A percentile compares a stretch with the other conserved stretches of the same genome.
These are phyloP conservation scores for Termitomyces bulborhizus DNA, from an alignment of 768 basidiomycete species.

Conservation along the genomic window DNA sequence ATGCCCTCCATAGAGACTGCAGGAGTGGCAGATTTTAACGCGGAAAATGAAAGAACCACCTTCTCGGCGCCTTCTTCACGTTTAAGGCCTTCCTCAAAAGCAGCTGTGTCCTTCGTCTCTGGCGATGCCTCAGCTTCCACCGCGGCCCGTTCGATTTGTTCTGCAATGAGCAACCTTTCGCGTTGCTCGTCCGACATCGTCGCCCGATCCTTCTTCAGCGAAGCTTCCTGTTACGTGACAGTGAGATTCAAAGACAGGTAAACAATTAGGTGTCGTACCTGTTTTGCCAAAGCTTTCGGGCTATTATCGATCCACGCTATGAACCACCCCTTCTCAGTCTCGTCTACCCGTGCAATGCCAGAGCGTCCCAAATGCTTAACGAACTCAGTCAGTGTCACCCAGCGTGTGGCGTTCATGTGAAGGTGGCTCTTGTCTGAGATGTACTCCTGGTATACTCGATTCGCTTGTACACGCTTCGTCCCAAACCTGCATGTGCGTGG, in stretches of 20 bases:
- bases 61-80: slow-evolving; percentile 69
- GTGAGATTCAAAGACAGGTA: neutral
- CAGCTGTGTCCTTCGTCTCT: slow-evolving; percentile 28
- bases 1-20: slow-evolving; percentile 26
- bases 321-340: slow-evolving; percentile 99
- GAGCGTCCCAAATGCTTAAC: slow-evolving; percentile 80
- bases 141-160: slow-evolving; percentile 89
- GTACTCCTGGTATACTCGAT: slow-evolving; percentile 96
- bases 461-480: slow-evolving; percentile 92
- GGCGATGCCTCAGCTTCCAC: slow-evolving; percentile 34
- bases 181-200: slow-evolving; percentile 93
- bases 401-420: slow-evolving; percentile 98
- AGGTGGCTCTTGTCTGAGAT: slow-evolving; percentile 91
- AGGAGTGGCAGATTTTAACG: slow-evolving; percentile 37
- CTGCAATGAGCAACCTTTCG: slow-evolving; percentile 81
- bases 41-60: slow-evolving; percentile 66
- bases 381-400: slow-evolving; percentile 98
- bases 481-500: slow-evolving; percentile 51
- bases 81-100: slow-evolving; percentile 56
- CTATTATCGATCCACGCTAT: slow-evolving; percentile 96
- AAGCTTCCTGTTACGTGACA: slow-evolving; percentile 54
- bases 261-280: slow-evolving; percentile 38
- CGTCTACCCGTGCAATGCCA: slow-evolving; percentile 89
- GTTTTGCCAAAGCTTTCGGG: slow-evolving; percentile 89
- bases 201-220: slow-evolving; percentile 85